A percentile compares a stretch with the other conserved stretches of the same genome.
Evolutionary conservation across 1,284 basidiomycete genomes (phyloP).

Genomic region (Cryptococcus wingfieldii): DNA sequence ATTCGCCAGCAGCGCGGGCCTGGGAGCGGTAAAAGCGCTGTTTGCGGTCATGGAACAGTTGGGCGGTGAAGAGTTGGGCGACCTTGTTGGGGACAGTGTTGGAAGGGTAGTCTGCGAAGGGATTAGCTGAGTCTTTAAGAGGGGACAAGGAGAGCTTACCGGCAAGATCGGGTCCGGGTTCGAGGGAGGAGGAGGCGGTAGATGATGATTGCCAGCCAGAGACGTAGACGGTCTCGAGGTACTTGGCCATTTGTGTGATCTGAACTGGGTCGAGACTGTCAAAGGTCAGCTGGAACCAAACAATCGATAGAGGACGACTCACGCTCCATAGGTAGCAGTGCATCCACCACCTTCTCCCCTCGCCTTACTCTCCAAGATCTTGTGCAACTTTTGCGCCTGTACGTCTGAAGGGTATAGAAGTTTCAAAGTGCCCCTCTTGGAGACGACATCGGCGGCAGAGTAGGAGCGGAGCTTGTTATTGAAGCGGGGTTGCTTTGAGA

Average conservation of each 20-base stretch:
- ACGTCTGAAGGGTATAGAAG: slow-evolving; percentile 82
- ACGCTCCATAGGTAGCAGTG: slow-evolving; percentile 81
- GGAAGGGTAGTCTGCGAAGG: slow-evolving; percentile 55
- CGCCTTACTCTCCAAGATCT: slow-evolving; percentile 48
- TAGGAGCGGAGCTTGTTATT: slow-evolving; percentile 81
- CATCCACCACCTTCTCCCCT: slow-evolving; percentile 48
- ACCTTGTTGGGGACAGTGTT: slow-evolving; percentile 63
- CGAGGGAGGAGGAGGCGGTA: slow-evolving; percentile 88
- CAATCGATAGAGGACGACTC: slow-evolving; percentile 51
- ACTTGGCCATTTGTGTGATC: slow-evolving; percentile 87
- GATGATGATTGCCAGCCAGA: slow-evolving; percentile 93
- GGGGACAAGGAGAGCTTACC: slow-evolving; percentile 50
- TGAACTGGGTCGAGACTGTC: slow-evolving; percentile 90
- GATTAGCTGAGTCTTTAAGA: background rate
- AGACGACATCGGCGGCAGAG: slow-evolving; percentile 86
- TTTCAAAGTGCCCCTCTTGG: slow-evolving; percentile 83
- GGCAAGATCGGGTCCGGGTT: slow-evolving; percentile 96
- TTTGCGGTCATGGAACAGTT: slow-evolving; percentile 61
- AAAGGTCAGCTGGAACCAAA: background rate
- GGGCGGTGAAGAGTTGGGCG: slow-evolving; percentile 60
- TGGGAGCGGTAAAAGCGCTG: slow-evolving; percentile 61
- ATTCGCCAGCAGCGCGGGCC: slow-evolving; percentile 50
- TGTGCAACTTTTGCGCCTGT: slow-evolving; percentile 83
- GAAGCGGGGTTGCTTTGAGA: slow-evolving; percentile 72
- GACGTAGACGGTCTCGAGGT: slow-evolving; percentile 92